A percentile compares a stretch with the other conserved stretches of the same genome.
phyloP scores from a whole-genome alignment of 495 filamentous ascomycete species.

The Mytilinidion resinicola region DNA sequence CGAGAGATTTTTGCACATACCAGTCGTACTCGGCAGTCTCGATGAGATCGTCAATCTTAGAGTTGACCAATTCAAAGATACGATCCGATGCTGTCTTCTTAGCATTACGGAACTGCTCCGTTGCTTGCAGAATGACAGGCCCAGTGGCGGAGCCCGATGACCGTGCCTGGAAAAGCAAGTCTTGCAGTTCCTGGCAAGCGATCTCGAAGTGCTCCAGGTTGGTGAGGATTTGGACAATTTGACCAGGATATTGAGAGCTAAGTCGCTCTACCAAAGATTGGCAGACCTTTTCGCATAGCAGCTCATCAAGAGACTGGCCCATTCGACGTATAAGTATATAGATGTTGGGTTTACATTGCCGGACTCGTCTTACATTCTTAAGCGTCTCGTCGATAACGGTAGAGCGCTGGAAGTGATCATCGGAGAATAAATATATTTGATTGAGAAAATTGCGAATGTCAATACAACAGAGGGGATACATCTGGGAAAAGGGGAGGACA shows the following conservation, averaged over 20 bases:
- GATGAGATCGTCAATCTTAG: slow-evolving; percentile 95
- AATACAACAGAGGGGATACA: slow-evolving; percentile 98
- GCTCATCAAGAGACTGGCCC: slow-evolving; percentile 68
- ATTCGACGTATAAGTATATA: neutral
- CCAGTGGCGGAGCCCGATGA: slow-evolving; percentile 70
- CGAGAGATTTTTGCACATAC: slow-evolving; percentile 35
- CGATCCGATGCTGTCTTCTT: slow-evolving; percentile 96
- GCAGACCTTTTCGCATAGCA: slow-evolving; percentile 86
- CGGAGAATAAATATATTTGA: slow-evolving; percentile 92
- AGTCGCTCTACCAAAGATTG: slow-evolving; percentile 81
- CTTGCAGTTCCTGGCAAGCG: slow-evolving; percentile 81
- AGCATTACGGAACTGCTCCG: slow-evolving; percentile 75
- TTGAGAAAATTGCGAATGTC: slow-evolving; percentile 95
- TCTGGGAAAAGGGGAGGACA: slow-evolving; percentile 92
- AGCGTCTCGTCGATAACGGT: slow-evolving; percentile 84
- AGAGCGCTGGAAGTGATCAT: slow-evolving; percentile 85
- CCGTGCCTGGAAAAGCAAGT: slow-evolving; percentile 71
- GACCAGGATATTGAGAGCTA: slow-evolving; percentile 85
- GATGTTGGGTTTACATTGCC: neutral
- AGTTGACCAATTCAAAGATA: slow-evolving; percentile 97
- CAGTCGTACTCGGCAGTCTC: slow-evolving; percentile 97
- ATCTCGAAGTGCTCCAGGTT: slow-evolving; percentile 96
- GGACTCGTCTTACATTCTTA: slow-evolving; percentile 50
- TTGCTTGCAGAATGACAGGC: slow-evolving; percentile 69
- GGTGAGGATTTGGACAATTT: slow-evolving; percentile 97